Conservation (phyloP, 345 rosid species). For the Eucalyptus marginata region DNA sequence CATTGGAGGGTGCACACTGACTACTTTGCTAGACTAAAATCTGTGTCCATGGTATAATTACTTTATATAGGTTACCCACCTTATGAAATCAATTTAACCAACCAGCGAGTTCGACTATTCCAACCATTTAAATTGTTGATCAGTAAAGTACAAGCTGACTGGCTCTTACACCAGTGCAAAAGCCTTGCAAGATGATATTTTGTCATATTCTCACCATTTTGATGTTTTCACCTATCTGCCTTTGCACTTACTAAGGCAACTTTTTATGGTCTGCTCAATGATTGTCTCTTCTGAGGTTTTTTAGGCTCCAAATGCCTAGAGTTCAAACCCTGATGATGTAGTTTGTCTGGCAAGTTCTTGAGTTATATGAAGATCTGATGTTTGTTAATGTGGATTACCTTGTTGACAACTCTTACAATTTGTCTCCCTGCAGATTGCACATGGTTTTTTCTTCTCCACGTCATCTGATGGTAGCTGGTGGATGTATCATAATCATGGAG, state of each 20-base stretch:
- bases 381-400: neutral
- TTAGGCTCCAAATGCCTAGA: neutral
- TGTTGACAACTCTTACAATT: neutral
- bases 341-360: neutral
- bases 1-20: neutral
- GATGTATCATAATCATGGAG: constrained; percentile 78
- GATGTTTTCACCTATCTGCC: neutral
- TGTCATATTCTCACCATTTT: neutral
- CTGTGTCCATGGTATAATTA: neutral
- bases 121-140: neutral
- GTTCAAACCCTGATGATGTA: neutral
- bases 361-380: neutral
- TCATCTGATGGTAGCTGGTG: constrained; percentile 85
- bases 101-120: neutral
- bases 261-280: neutral
- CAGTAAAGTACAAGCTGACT: neutral
- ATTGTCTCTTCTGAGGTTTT: neutral
- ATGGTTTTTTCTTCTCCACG: constrained; percentile 99
- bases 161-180: neutral
- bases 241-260: neutral
- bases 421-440: constrained; percentile 51
- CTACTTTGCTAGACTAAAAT: neutral
- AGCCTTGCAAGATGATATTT: neutral
- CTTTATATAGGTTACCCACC: neutral
- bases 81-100: neutral